Base-by-base conservation (phyloP, 768 basidiomycete species). In the Boletales sp. region DNA sequence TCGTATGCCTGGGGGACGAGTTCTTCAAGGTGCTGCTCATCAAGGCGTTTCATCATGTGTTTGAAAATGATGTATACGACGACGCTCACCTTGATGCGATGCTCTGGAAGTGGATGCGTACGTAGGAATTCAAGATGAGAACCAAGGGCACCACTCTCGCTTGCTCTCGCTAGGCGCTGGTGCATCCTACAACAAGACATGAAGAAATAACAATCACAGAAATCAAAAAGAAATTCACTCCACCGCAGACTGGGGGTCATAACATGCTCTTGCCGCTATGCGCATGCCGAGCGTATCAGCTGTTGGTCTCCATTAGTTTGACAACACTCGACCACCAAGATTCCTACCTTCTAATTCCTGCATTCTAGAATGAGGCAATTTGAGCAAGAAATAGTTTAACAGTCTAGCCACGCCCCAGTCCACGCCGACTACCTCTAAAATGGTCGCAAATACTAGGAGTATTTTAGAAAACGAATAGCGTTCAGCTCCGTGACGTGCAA, bases 241-340 rank as follows among this genome's bases (percentile, higher is more conserved):
- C 12, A 87, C 82, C 4, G 90, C 80, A 18, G 84, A 87, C 15
- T 66, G 71, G 0, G 94, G 94, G 61, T 97, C 80, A 64, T 82
- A 97, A 69, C 94, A 98, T 0, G 93, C 94, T 57, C 76, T 78
- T 44, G 90, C 77, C 72, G 87, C 86, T 25, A 97, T 74, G 7
- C 77, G 76, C 41, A 97, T 66, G 8, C 95, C 94, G 44, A 98
- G 86, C 28, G 81, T 76, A 63, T 97, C 94, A 34, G 94, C 94
- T 91, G 55, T 14, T 32, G 41, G 14, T 14, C 31, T 34, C 34
- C 11, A 21, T 51, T 7, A 62, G 53, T n/a, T 39, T 19, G 25
- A 41, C n/a, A 18, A 18, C 12, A 11, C 31, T 12, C 15, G 33
- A 34, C 14, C 21, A 21, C 46, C 10, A 33, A 5, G 8, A 12